These are phyloP conservation scores for Saccharomycopsis hybrid DNA, from an alignment of 1,139 yeast species.

Conservation along the genomic window DNA sequence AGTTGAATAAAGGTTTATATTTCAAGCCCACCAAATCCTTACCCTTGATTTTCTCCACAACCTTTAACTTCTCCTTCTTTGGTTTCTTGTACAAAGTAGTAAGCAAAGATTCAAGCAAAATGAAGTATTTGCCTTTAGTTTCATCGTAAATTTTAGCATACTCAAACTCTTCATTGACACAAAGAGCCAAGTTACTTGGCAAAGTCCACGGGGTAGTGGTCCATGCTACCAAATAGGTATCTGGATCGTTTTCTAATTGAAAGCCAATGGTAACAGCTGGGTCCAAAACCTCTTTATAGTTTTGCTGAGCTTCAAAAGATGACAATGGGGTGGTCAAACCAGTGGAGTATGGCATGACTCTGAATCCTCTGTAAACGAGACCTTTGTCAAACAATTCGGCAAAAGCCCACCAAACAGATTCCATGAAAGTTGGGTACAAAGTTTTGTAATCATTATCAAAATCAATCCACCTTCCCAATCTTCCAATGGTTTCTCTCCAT, in stretches of 20 bases:
- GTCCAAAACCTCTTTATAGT: slow-evolving; percentile 93
- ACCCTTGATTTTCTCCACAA: slow-evolving; percentile 77
- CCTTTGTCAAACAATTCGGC: slow-evolving; percentile 77
- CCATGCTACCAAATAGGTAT: slow-evolving; percentile 90
- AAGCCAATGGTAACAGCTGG: slow-evolving; percentile 95
- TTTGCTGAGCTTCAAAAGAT: slow-evolving; percentile 97
- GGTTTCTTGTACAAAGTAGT: slow-evolving; percentile 90
- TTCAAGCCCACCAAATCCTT: slow-evolving; percentile 68
- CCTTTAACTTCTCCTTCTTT: slow-evolving; percentile 76
- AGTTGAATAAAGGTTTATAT: slow-evolving; percentile 79
- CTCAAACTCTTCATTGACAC: slow-evolving; percentile 87
- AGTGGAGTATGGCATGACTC: slow-evolving; percentile 98
- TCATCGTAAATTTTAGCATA: slow-evolving; percentile 90
- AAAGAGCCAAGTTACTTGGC: slow-evolving; percentile 87
- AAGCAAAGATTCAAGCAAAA: slow-evolving; percentile 74
- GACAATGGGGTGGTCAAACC: slow-evolving; percentile 95
- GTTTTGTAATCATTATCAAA: slow-evolving; percentile 98
- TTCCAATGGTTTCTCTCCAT: slow-evolving; percentile 88
- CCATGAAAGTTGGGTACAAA: slow-evolving; percentile 92
- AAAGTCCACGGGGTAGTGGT: slow-evolving; percentile 99
- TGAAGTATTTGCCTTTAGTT: slow-evolving; percentile 71
- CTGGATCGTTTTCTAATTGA: slow-evolving; percentile 72
- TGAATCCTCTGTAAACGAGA: slow-evolving; percentile 86
- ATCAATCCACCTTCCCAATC: slow-evolving; percentile 98
- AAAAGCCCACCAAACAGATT: slow-evolving; percentile 99